A percentile compares a stretch with the other conserved stretches of the same genome.
Evolutionary conservation across 2,329 filamentous ascomycete species (phyloP).

Genomic region (Eutypa lata): DNA sequence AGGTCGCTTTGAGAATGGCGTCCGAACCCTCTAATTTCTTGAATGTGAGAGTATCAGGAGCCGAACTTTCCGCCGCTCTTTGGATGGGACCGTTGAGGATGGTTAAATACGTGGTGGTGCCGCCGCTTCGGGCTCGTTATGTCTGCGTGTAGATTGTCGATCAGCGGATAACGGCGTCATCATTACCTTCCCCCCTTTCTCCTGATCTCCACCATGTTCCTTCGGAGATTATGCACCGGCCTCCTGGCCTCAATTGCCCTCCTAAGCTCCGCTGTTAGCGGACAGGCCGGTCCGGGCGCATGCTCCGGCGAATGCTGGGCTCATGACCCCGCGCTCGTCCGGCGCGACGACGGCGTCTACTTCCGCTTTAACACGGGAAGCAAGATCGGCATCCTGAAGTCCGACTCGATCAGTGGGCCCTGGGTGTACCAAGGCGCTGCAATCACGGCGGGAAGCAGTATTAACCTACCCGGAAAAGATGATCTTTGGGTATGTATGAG

Average conservation of each 20-base stretch:
- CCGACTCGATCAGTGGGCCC: conserved; percentile 34
- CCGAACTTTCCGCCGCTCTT: no score
- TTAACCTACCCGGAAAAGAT: conserved; percentile 36
- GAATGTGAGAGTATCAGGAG: no score
- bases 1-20: no score
- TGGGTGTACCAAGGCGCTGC: conserved; percentile 42
- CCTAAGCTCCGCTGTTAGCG: conserved; percentile 2
- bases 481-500: conserved; percentile 38
- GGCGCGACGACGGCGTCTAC: conserved; percentile 36
- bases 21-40: no score
- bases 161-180: no score
- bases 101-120: no score
- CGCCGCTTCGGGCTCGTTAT: no score
- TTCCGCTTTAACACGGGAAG: conserved; percentile 41
- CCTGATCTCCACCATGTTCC: background rate
- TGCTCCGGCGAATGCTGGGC: conserved; percentile 36
- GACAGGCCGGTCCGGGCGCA: conserved; percentile 30
- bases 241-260: conserved; percentile 14
- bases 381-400: conserved; percentile 37
- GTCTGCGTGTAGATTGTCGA: no score
- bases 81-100: no score
- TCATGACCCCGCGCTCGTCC: conserved; percentile 38
- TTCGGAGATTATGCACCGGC: background rate
- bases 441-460: conserved; percentile 35
- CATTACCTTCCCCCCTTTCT: no score